phyloP scores from a whole-genome alignment of 176 grass and related monocot genomes.

The Cenchrus fungigraminus region DNA sequence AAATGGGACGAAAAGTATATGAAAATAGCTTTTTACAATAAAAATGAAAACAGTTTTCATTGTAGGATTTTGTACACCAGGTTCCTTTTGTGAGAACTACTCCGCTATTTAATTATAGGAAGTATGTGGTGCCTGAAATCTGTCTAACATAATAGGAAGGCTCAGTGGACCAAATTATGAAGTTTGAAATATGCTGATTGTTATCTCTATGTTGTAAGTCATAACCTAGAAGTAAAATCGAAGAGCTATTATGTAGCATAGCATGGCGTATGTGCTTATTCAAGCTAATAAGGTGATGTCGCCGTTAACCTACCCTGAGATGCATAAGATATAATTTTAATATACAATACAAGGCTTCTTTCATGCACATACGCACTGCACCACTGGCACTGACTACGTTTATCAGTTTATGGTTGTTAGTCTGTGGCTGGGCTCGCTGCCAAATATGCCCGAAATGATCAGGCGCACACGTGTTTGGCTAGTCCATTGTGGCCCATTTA shows the following conservation, averaged over 20 bases:
- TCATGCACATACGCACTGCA: slow-evolving; percentile 14
- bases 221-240: not conserved
- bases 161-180: not conserved
- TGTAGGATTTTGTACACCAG: not conserved
- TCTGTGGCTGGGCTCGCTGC: not conserved
- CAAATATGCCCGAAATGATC: slow-evolving; percentile 9
- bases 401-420: not conserved
- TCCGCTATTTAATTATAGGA: not conserved
- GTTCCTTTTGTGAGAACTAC: not conserved
- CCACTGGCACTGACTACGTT: not conserved
- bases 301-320: not conserved
- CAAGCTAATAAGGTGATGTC: not conserved
- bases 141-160: not conserved
- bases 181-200: not conserved
- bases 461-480: not conserved
- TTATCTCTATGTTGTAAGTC: not conserved
- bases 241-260: not conserved
- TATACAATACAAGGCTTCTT: not conserved
- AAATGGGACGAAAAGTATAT: not conserved
- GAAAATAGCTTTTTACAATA: not conserved
- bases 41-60: not conserved
- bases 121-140: not conserved
- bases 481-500: slow-evolving; percentile 15
- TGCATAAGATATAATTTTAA: not conserved
- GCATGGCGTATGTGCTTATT: not conserved